These are phyloP conservation scores for Spongospora subterranea DNA, from an alignment of 208 protist genomes.

Conservation along the genomic window DNA sequence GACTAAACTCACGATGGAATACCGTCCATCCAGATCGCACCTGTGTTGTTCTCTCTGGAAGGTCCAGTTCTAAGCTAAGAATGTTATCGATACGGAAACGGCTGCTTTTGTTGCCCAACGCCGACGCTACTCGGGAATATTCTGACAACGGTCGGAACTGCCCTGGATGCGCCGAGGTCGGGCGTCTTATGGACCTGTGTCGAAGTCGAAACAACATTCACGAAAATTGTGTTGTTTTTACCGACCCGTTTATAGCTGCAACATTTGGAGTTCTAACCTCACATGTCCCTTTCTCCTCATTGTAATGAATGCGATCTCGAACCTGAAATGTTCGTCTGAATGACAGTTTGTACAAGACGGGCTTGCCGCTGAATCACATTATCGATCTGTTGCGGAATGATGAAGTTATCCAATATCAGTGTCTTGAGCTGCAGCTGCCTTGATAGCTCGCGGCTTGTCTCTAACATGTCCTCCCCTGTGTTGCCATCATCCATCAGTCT, in stretches of 20 bases:
- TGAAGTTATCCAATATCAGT: neutral
- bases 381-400: neutral
- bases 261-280: neutral
- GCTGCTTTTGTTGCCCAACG: neutral
- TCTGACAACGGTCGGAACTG: slow-evolving; percentile 48
- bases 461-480: slow-evolving; percentile 21
- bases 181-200: neutral
- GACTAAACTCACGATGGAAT: neutral
- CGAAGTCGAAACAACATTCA: neutral
- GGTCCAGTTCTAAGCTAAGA: slow-evolving; percentile 70
- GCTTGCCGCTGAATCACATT: neutral
- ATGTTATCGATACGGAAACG: slow-evolving; percentile 63
- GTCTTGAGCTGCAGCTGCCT: slow-evolving; percentile 31
- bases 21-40: slow-evolving; percentile 24
- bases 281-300: slow-evolving; percentile 47
- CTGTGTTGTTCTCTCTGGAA: slow-evolving; percentile 73
- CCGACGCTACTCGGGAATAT: neutral
- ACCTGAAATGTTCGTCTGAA: neutral
- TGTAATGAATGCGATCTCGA: slow-evolving; percentile 1
- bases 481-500: neutral
- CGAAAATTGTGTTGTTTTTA: neutral
- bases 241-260: neutral
- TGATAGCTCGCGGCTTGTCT: slow-evolving; percentile 30
- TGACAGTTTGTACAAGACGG: neutral
- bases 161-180: neutral